Evolutionary conservation across 2,329 filamentous ascomycete species (phyloP), one percentile per base, ranked within the genome.

Genomic region (Calcarisporium arbuscula): DNA sequence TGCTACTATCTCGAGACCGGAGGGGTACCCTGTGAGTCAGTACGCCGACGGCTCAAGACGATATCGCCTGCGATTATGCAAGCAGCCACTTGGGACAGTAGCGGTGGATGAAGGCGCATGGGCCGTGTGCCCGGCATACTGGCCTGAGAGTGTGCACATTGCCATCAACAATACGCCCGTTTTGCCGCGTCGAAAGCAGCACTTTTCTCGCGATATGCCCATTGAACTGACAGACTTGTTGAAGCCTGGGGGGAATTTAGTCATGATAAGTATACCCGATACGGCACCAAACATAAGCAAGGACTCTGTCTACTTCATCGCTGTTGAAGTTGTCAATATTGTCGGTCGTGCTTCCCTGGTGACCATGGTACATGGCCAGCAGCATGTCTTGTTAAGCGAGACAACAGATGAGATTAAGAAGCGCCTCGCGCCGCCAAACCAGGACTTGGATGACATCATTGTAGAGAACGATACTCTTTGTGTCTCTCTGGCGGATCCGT

Each of bases 191-290:
- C 74, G 82, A 19, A 86, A 85, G 47, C 56, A 75, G 1, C 80
- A 92, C 41, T 74, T 89, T 49, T 80, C 80, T 9, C 85, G 80
- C 46, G 85, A 94, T 47, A 57, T 87, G 8, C 80, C 89, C 0
- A 64, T 85, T 6, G 86, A 95, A 45, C 62, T 95, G 17, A 88
- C 86, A 1, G 55, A 74, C 8, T 39, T 60, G 15, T 45, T 94
- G 5, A 53, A 49, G 8, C 45, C 59, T 12, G 86, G 85, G 0
- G 50, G 54, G 6, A 94, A 95, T 48, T 54, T 49, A 1, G 51
- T 94, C 4, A 61, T 67, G 5, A 53, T 89, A 47, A 75, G 48
- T 42, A 61, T 63, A 35, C 41, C 49, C 15, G 23, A 37, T 19
- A 35, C 44, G 32, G 14, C 36, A 8, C 54, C 50, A 19, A 60